Evolutionary conservation across 257 asterid species (phyloP).

Genomic region (Lycium ferocissimum): DNA sequence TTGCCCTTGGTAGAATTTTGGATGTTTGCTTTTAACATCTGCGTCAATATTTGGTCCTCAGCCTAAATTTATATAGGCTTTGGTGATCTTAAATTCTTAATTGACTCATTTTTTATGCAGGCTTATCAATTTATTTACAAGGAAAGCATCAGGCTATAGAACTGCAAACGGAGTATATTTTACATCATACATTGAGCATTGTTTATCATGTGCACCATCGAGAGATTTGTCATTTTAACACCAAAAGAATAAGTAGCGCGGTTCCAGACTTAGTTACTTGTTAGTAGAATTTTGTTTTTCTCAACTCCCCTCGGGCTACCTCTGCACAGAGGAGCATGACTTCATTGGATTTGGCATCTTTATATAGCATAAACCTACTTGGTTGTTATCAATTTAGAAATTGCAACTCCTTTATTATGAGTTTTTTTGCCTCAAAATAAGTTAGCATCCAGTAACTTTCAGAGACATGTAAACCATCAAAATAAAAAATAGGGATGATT

Average conservation of each 20-base stretch:
- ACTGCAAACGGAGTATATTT: neutral
- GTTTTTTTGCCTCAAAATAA: neutral
- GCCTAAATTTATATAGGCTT: neutral
- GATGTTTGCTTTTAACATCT: too few relatives aligned
- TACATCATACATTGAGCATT: neutral
- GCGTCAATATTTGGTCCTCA: neutral
- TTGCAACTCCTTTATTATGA: too few relatives aligned
- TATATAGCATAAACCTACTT: neutral
- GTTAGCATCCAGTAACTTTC: neutral
- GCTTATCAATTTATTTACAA: neutral
- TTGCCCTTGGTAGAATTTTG: too few relatives aligned
- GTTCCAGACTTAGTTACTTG: too few relatives aligned
- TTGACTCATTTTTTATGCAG: neutral
- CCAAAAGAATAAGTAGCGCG: neutral
- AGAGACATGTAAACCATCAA: too few relatives aligned
- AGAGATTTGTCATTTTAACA: neutral
- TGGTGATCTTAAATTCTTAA: neutral
- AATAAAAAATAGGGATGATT: too few relatives aligned
- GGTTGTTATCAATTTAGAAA: neutral
- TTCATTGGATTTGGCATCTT: neutral
- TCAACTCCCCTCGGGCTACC: too few relatives aligned
- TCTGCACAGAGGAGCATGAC: too few relatives aligned
- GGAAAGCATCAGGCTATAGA: neutral
- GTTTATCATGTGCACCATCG: neutral
- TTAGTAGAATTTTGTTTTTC: too few relatives aligned